Base-by-base conservation (phyloP, 2,329 filamentous ascomycete genomes). In the Didymella sp. region DNA sequence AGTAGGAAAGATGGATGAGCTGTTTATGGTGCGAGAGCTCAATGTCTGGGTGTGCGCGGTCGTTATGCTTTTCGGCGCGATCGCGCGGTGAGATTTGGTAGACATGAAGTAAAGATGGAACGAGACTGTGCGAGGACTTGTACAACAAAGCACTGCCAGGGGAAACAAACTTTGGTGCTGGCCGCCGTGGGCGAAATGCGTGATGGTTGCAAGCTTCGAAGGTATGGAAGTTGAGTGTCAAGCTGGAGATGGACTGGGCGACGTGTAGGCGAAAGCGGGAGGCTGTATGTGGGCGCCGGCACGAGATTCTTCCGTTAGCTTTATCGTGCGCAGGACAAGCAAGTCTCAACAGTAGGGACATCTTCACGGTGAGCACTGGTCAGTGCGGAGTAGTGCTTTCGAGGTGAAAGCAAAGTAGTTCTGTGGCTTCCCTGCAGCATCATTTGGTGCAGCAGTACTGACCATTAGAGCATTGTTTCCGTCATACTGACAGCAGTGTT, bases 351-450 rank as follows among this genome's bases (percentile, higher is more conserved):
- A 25, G 25, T 21, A 35, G n/a, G 1, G 11, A 19, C 13, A 27
- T 19, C 3, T 49, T 55, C 45, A 55, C 40, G 25, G 44, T 55
- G 51, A 55, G 38, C 38, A 27, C 2, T 19, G 30, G 9, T 6
- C 38, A 19, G 9, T 28, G 30, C 13, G 30, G 31, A 12, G 8
- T 13, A 37, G 19, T 12, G 7, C 7, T 2, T 21, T 17, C 1
- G 27, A 55, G 45, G 51, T 55, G 51, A 55, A 55, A 55, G 51
- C 30, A 19, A 30, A n/a, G 9, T 52, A n/a, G 15, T 8, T 31
- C 6, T 4, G 30, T 15, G 30, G 13, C 4, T 11, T 31, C 13
- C 30, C 8, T 2, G 22, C 5, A 31, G 30, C 13, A 31, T 15
- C 5, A 31, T 31, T 3, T 31, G 4, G 8, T 11, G 13, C 30